Evolutionary conservation across 768 basidiomycete species (phyloP), one percentile per base, ranked within the genome.

Genomic region (Rhodotorula graminis): DNA sequence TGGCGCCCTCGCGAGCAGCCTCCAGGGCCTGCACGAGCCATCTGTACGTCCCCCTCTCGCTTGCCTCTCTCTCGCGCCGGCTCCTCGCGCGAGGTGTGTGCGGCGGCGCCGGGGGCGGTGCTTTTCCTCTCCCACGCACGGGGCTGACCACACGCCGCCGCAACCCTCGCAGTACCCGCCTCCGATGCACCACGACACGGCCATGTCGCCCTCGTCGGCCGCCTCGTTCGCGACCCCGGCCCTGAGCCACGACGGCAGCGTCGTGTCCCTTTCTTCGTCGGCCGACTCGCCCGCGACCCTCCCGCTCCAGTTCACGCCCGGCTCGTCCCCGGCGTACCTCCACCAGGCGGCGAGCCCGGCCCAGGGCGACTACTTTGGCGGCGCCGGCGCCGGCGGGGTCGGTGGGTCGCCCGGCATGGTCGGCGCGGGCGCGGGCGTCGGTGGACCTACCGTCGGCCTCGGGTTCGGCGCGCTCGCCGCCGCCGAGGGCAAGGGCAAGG

Each of bases 131-230:
- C n/a, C n/a, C n/a, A n/a, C n/a, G n/a, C n/a, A n/a, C n/a, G n/a
- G n/a, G n/a, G n/a, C n/a, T n/a, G n/a, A n/a, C n/a, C n/a, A n/a
- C n/a, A n/a, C n/a, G n/a, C n/a, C n/a, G n/a, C n/a, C n/a, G n/a
- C n/a, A n/a, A n/a, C n/a, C n/a, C n/a, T n/a, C n/a, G 33, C 50
- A 64, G 62, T 63, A 63, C 61, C 61, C 61, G 4, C 61, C 61
- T 0, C 29, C 29, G 18, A 25, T 52, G 31, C 61, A 63, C 61
- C 61, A 63, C 62, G 62, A 64, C 50, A 52, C 62, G 25, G 33
- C 23, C 58, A 25, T 64, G 33, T 64, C 62, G 29, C 62, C 62
- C 49, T 9, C 31, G 53, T 55, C 53, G 53, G 53, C 53, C 25
- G 37, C 62, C 2, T 33, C 62, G 18, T 53, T 53, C 62, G 50